These are phyloP conservation scores for Porcisia hertigi DNA, from an alignment of 208 protist species.

Conservation along the genomic window DNA sequence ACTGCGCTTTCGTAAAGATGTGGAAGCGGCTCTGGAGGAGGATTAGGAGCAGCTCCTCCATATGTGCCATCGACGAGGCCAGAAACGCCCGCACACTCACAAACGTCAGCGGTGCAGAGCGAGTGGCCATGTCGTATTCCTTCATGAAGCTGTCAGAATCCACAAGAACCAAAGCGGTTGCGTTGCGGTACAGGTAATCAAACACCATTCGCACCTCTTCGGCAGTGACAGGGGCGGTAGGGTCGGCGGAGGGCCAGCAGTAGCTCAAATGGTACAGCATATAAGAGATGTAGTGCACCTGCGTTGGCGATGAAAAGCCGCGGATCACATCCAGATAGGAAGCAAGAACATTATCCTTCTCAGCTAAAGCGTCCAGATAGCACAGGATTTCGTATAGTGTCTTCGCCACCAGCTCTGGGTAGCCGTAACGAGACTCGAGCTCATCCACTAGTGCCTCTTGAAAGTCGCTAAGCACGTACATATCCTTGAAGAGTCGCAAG, in stretches of 20 bases:
- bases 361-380: conserved; percentile 73
- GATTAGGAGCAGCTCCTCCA: conserved; percentile 78
- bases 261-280: conserved; percentile 84
- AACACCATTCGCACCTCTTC: conserved; percentile 77
- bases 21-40: conserved; percentile 79
- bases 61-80: conserved; percentile 70
- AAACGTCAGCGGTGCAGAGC: conserved; percentile 73
- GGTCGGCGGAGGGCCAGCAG: conserved; percentile 83
- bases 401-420: conserved; percentile 88
- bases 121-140: conserved; percentile 82
- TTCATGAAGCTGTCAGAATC: conserved; percentile 61
- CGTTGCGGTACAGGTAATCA: conserved; percentile 78
- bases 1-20: conserved; percentile 39
- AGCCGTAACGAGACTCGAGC: conserved; percentile 84
- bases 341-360: conserved; percentile 53
- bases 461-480: conserved; percentile 82
- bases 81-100: conserved; percentile 74
- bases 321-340: conserved; percentile 83
- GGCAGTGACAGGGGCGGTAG: conserved; percentile 47
- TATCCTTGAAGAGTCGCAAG: conserved; percentile 82
- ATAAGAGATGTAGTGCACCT: conserved; percentile 83
- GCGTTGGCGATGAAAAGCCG: conserved; percentile 79
- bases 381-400: conserved; percentile 89
- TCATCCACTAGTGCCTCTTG: conserved; percentile 86
- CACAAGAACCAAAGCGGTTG: conserved; percentile 51